phyloP scores from a whole-genome alignment of 1,284 basidiomycete species.

The Xerocomus amazonicus region DNA sequence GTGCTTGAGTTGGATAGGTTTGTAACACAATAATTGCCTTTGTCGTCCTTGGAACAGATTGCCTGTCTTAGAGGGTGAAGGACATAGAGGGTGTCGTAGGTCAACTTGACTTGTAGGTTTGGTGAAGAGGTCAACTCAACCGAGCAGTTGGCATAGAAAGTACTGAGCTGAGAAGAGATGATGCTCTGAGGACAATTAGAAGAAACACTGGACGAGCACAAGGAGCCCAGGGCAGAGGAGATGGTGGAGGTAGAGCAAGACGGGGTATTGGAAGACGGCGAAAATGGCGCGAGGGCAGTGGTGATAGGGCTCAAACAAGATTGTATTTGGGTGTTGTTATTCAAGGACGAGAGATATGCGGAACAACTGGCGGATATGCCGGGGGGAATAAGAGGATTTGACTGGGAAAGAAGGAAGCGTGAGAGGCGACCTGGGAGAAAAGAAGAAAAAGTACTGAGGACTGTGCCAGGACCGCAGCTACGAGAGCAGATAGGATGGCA shows the following conservation, averaged over 20 bases:
- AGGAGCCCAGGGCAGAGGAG: slow-evolving; percentile 47
- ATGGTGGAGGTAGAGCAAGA: slow-evolving; percentile 46
- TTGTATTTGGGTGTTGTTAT: slow-evolving; percentile 55
- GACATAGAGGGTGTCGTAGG: slow-evolving; percentile 80
- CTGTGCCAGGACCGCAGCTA: slow-evolving; percentile 20
- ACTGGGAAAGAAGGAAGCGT: slow-evolving; percentile 15
- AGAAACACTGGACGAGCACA: slow-evolving; percentile 50
- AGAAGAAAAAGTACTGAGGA: slow-evolving; percentile 7
- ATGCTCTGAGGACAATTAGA: slow-evolving; percentile 54
- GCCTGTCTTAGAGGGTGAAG: slow-evolving; percentile 62
- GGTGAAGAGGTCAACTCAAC: slow-evolving; percentile 58
- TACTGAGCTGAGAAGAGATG: slow-evolving; percentile 58
- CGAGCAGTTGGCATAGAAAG: slow-evolving; percentile 69
- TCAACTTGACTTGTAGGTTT: slow-evolving; percentile 48
- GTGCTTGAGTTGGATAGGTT: slow-evolving; percentile 28
- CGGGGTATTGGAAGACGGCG: slow-evolving; percentile 43
- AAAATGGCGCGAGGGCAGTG: slow-evolving; percentile 57
- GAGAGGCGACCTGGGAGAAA: not conserved
- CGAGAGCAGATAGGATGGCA: slow-evolving; percentile 19
- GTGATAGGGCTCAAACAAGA: slow-evolving; percentile 67
- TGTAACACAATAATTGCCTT: slow-evolving; percentile 63
- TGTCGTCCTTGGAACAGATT: slow-evolving; percentile 72
- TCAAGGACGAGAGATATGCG: slow-evolving; percentile 58
- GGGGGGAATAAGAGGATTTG: slow-evolving; percentile 57
- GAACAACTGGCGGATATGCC: slow-evolving; percentile 59